These are phyloP conservation scores for Backusella luteola DNA, from an alignment of 192 early-diverging fungal species.

Conservation along the genomic window DNA sequence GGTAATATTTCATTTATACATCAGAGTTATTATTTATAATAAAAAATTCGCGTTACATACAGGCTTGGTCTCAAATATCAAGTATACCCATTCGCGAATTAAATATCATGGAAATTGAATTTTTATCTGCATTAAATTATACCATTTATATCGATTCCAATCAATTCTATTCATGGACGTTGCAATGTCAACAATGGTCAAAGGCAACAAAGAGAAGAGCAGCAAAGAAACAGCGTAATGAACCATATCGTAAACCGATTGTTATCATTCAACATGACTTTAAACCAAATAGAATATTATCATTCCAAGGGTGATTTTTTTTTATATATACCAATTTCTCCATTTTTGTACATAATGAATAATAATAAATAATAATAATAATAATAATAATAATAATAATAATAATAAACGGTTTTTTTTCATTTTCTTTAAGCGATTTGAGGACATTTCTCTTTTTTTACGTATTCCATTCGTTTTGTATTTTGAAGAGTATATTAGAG, in stretches of 20 bases:
- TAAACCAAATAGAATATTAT: constrained; percentile 11
- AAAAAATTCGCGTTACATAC: neutral
- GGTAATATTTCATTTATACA: constrained; percentile 10
- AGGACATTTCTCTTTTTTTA: neutral
- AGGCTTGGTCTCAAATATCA: constrained; percentile 84
- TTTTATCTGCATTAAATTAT: constrained; percentile 73
- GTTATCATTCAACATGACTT: constrained; percentile 14
- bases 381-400: neutral
- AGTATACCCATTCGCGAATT: constrained; percentile 77
- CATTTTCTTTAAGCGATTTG: neutral
- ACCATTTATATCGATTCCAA: constrained; percentile 63
- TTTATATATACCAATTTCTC: neutral
- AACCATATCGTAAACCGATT: neutral
- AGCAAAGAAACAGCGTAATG: neutral
- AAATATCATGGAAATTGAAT: constrained; percentile 88
- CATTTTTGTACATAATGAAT: neutral
- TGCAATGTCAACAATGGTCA: constrained; percentile 31
- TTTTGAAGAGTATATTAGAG: too few relatives aligned
- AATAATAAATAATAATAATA: too few relatives aligned
- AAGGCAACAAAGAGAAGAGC: neutral
- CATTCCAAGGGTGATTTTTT: constrained; percentile 11
- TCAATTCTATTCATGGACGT: constrained; percentile 72
- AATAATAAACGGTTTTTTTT: too few relatives aligned
- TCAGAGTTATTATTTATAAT: neutral
- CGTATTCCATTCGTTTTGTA: neutral